Conservation (phyloP, 805 yeast species). For the Spathaspora gorwiae region DNA sequence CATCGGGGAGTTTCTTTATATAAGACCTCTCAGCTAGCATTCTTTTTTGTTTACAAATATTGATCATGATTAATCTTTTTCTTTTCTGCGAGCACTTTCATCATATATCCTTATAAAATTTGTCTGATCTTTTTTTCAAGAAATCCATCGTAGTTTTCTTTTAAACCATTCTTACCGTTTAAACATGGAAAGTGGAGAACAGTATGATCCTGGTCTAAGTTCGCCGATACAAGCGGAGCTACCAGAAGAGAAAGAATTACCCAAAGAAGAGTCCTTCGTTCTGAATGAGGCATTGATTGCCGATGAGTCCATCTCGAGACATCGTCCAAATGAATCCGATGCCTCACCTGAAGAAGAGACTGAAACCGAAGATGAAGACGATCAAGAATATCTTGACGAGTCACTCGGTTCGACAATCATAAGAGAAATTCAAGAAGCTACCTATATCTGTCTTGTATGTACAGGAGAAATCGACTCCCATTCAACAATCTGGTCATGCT, state of each 20-base stretch:
- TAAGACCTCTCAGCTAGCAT: too few relatives aligned
- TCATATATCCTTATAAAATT: too few relatives aligned
- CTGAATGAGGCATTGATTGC: not conserved
- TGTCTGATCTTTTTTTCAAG: too few relatives aligned
- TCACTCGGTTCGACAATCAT: constrained; percentile 41
- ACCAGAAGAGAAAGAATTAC: not conserved
- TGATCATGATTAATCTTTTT: too few relatives aligned
- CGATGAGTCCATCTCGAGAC: constrained; percentile 3
- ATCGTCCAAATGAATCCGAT: not conserved
- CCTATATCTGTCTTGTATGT: constrained; percentile 82
- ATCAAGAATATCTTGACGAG: constrained; percentile 21
- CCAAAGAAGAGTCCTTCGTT: too few relatives aligned
- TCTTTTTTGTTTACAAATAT: too few relatives aligned
- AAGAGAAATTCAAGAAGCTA: constrained; percentile 60
- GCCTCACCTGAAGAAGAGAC: not conserved
- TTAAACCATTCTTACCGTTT: too few relatives aligned
- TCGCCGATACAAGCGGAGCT: not conserved
- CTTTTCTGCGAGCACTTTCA: too few relatives aligned
- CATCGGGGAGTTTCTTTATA: too few relatives aligned
- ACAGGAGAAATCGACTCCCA: constrained; percentile 70
- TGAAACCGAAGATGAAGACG: constrained; percentile 2
- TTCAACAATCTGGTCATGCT: constrained; percentile 76
- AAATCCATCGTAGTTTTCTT: too few relatives aligned
- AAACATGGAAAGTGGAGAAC: not conserved
- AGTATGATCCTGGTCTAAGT: constrained; percentile 1